These are phyloP conservation scores for Filobasidium uniguttulatum DNA, from an alignment of 1,284 basidiomycete species.

Conservation along the genomic window DNA sequence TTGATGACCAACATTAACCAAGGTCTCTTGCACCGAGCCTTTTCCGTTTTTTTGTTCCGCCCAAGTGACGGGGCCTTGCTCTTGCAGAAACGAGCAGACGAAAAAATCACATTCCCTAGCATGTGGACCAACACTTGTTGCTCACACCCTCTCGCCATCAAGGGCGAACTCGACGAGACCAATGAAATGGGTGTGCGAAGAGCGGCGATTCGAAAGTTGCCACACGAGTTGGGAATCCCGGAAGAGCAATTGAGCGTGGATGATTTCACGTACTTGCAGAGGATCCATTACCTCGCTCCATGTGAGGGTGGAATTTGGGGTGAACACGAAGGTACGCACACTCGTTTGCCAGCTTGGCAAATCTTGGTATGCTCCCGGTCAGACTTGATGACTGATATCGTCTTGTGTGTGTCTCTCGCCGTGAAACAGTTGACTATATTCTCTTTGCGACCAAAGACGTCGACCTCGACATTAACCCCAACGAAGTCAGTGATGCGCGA, in stretches of 20 bases:
- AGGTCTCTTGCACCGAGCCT: conserved; percentile 91
- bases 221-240: conserved; percentile 94
- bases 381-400: not conserved
- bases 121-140: conserved; percentile 99
- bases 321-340: conserved; percentile 80
- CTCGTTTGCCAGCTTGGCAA: not conserved
- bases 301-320: conserved; percentile 79
- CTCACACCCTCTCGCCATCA: conserved; percentile 70
- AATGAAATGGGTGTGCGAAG: conserved; percentile 72
- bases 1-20: conserved; percentile 94
- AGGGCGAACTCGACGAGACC: conserved; percentile 64
- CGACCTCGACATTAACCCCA: conserved; percentile 65
- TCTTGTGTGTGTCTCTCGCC: too few relatives aligned
- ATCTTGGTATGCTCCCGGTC: not conserved
- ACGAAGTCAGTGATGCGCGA: conserved; percentile 83
- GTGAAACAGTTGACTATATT: conserved; percentile 86
- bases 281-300: conserved; percentile 95
- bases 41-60: conserved; percentile 93
- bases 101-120: conserved; percentile 98
- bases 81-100: conserved; percentile 82
- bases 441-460: conserved; percentile 86
- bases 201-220: conserved; percentile 86
- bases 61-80: conserved; percentile 89
- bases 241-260: conserved; percentile 59
- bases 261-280: conserved; percentile 84